Percentiles rank a stretch among this genome's conserved stretches.
These are phyloP conservation scores for Pleurotus pulmonarius DNA, from an alignment of 768 basidiomycete species.

Conservation along the genomic window DNA sequence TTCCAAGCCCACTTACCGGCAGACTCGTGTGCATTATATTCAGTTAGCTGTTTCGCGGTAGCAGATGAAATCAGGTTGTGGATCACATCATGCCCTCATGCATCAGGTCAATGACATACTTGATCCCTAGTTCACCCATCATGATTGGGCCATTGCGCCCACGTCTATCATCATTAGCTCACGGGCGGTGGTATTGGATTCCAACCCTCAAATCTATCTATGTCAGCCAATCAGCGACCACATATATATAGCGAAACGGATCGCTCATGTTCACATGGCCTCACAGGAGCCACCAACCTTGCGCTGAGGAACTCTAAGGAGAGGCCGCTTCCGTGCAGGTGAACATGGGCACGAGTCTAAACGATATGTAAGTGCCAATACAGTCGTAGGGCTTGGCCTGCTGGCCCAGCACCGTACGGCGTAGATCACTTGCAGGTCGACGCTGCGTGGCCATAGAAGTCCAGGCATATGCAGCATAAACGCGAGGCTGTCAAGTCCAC, in stretches of 20 bases:
- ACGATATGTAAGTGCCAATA: not conserved
- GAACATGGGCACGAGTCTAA: not conserved
- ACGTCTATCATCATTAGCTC: not conserved
- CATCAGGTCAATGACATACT: not conserved
- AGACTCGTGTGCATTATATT: no score
- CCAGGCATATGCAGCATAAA: slow-evolving; percentile 3
- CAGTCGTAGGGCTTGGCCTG: not conserved
- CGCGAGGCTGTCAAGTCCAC: slow-evolving; percentile 3
- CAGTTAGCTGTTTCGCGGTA: no score
- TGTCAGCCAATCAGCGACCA: not conserved
- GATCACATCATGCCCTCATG: not conserved
- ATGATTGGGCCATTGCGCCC: not conserved
- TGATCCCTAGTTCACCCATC: not conserved
- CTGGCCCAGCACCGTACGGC: not conserved
- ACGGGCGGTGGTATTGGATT: not conserved
- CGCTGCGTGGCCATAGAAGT: slow-evolving; percentile 3
- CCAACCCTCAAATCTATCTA: not conserved
- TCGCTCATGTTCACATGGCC: not conserved
- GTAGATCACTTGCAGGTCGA: not conserved
- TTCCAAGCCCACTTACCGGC: no score
- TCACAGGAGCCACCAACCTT: not conserved
- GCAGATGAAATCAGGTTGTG: no score
- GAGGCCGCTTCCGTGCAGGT: not conserved
- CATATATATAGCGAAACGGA: not conserved
- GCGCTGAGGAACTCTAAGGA: not conserved